Percentiles rank a stretch among this genome's conserved stretches.
Evolutionary conservation across 768 basidiomycete genomes (phyloP).

Genomic region (Pleurotus tuber-regium): DNA sequence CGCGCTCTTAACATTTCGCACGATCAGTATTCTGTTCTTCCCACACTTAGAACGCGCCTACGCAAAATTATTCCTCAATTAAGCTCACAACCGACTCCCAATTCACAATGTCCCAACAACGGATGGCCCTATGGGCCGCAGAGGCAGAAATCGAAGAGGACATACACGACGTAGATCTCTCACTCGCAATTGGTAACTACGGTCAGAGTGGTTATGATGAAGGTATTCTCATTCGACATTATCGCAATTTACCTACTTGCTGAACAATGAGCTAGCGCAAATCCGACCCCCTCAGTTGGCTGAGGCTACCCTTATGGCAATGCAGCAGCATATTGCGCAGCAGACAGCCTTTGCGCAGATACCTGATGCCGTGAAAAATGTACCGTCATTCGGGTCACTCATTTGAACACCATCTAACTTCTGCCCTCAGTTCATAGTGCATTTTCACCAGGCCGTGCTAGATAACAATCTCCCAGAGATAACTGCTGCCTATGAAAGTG

Average conservation of each 20-base stretch:
- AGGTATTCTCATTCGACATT: slow-evolving; percentile 30
- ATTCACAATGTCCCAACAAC: slow-evolving; percentile 58
- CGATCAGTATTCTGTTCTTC: slow-evolving; percentile 1
- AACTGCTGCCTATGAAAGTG: slow-evolving; percentile 91
- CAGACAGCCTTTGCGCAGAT: slow-evolving; percentile 81
- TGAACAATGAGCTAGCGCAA: slow-evolving; percentile 28
- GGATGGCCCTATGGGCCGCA: slow-evolving; percentile 70
- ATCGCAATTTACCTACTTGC: slow-evolving; percentile 3
- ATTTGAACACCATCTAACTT: slow-evolving; percentile 12
- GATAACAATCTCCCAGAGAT: slow-evolving; percentile 91
- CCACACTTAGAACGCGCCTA: background rate
- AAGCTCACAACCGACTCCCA: no score
- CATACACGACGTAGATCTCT: slow-evolving; percentile 66
- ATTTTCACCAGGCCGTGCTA: slow-evolving; percentile 90
- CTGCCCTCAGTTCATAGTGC: slow-evolving; percentile 76
- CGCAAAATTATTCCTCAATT: no score
- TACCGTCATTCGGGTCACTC: slow-evolving; percentile 25
- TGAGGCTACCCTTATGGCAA: slow-evolving; percentile 63
- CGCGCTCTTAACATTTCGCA: background rate
- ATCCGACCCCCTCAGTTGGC: slow-evolving; percentile 64
- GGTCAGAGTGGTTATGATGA: slow-evolving; percentile 72
- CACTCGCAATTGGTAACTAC: slow-evolving; percentile 64
- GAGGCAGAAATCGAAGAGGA: slow-evolving; percentile 82
- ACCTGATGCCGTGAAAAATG: slow-evolving; percentile 87
- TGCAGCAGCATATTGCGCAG: slow-evolving; percentile 84